Base-by-base conservation (phyloP, 495 filamentous ascomycete genomes). In the Hyaloscypha hepaticicola region DNA sequence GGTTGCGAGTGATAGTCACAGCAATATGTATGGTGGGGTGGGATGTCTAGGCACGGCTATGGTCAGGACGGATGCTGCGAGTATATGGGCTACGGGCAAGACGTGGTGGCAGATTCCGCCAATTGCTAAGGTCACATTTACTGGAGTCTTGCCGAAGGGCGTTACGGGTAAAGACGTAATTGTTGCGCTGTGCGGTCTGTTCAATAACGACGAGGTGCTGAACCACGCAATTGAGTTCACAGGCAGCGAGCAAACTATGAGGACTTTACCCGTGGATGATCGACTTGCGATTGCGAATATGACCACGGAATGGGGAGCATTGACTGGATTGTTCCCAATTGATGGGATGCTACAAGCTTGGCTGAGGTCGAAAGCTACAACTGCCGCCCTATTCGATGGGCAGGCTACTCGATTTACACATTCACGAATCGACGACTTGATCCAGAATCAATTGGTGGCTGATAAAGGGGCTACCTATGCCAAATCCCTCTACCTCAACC, bases 141-240 rank as follows among this genome's bases (percentile, higher is more conserved):
- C 83, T 0, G 93, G 95, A 14, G 73, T 82, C 2, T 72, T 97
- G 9, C 93, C 91, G 0, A 74, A 74, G 2, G 95, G 95, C 5
- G 95, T 97, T 1, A 94, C 92, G 0, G 94, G 92, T 50, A 99
- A 98, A 76, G 94, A 99, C 76, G 89, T 97, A 21, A 98, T 99
- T 72, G 86, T 98, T 21, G 89, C 92, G 0, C 79, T 98, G 2
- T 96, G 93, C 67, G 90, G 89, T 6, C 75, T 97, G 12, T 96
- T 98, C 79, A 90, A 90, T 73, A 85, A 89, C 28, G 91, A 96
- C 69, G 91, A 97, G 51, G 95, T 97, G 0, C 79, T 97, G 8
- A 99, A 98, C 75, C 92, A 97, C 76, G 88, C 88, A 11, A 88
- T 98, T 67, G 93, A 98, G 74, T 97, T 97, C 71, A 87, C 85